Evolutionary conservation across 129 eudicot species (phyloP).

Genomic region (Artemisia argyi): DNA sequence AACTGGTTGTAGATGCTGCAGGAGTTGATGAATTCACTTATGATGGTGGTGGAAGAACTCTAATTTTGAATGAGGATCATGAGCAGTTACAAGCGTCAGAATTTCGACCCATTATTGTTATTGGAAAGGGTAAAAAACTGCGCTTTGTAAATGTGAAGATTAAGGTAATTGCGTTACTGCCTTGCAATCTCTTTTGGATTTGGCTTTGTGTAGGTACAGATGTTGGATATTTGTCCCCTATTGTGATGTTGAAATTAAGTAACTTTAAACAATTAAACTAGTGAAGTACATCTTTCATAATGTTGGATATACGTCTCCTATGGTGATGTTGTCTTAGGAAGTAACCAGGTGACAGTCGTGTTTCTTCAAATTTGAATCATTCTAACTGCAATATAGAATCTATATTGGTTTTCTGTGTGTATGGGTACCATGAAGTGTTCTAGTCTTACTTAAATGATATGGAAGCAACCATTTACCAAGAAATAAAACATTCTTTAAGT

Average conservation of each 20-base stretch:
- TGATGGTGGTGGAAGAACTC: constrained; percentile 89
- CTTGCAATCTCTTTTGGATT: constrained; percentile 19
- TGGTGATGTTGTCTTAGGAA: not conserved
- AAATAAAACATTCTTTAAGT: not conserved
- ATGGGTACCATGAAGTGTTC: constrained; percentile 18
- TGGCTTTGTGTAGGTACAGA: constrained; percentile 9
- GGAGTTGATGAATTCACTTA: constrained; percentile 83
- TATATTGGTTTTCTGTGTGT: not conserved
- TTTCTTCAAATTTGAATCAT: not conserved
- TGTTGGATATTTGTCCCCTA: constrained; percentile 10
- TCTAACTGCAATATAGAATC: constrained; percentile 6
- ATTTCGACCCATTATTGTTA: constrained; percentile 69
- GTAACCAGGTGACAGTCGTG: constrained; percentile 1
- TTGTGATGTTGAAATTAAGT: constrained; percentile 18
- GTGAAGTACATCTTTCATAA: not conserved
- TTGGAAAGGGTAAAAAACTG: constrained; percentile 88
- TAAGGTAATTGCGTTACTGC: constrained; percentile 55
- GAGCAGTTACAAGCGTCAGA: constrained; percentile 54
- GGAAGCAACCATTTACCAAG: constrained; percentile 1
- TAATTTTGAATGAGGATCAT: constrained; percentile 47
- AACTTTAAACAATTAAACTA: not conserved
- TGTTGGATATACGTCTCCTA: constrained; percentile 8
- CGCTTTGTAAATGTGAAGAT: constrained; percentile 82
- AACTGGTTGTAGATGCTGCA: constrained; percentile 74
- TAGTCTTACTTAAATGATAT: constrained; percentile 1